These are phyloP conservation scores for Schizothecium vesticola DNA, from an alignment of 495 filamentous ascomycete genomes.

Conservation along the genomic window DNA sequence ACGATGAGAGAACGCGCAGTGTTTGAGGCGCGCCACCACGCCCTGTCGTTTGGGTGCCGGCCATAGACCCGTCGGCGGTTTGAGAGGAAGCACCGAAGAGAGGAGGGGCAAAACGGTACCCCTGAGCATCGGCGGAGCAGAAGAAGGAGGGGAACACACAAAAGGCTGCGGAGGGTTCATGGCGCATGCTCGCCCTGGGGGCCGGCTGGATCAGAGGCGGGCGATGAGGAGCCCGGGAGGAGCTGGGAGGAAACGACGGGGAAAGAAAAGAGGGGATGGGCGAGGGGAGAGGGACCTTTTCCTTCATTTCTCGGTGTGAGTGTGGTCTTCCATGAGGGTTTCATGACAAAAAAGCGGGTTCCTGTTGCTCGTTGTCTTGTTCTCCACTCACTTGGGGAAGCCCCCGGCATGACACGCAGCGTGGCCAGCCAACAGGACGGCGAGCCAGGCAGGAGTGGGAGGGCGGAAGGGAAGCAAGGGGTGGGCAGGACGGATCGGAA, in stretches of 20 bases:
- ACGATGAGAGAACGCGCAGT: constrained; percentile 31
- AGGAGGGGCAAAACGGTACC: neutral
- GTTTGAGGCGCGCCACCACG: neutral
- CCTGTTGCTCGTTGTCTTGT: neutral
- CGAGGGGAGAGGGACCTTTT: neutral
- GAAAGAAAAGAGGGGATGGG: neutral
- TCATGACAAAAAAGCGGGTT: neutral
- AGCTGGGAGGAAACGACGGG: neutral
- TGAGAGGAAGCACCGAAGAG: neutral
- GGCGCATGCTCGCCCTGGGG: too few relatives aligned
- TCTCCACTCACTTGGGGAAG: neutral
- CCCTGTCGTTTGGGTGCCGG: neutral
- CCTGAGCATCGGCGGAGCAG: neutral
- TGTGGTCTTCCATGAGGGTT: neutral
- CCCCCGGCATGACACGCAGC: neutral
- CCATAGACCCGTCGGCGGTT: neutral
- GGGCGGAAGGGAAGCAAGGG: neutral
- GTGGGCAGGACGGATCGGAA: neutral
- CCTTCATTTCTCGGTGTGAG: neutral
- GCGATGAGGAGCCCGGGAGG: neutral
- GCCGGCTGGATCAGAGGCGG: neutral
- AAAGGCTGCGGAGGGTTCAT: neutral
- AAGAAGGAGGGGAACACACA: neutral
- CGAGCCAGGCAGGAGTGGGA: neutral
- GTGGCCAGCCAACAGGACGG: neutral